Conservation (phyloP, 345 rosid genomes). For the Syzygium aqueum region DNA sequence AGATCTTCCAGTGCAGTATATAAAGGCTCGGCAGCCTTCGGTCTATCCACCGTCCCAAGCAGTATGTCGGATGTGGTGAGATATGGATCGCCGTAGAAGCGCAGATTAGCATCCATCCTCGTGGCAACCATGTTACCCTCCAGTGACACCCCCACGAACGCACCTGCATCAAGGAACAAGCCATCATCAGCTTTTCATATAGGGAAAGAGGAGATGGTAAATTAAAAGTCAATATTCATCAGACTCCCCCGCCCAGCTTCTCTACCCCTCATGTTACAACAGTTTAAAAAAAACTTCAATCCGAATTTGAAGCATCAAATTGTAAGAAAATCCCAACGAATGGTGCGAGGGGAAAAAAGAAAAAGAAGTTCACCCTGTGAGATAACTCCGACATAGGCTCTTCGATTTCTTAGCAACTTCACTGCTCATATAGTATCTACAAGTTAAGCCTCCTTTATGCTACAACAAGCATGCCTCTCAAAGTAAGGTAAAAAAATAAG, state of each 20-base stretch:
- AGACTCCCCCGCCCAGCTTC: background rate
- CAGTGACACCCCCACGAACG: constrained; percentile 91
- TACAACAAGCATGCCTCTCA: background rate
- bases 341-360: background rate
- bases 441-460: background rate
- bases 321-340: background rate
- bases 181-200: background rate
- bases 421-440: background rate
- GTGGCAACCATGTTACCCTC: constrained; percentile 87
- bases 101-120: constrained; percentile 75
- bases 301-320: background rate
- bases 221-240: background rate
- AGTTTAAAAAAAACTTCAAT: background rate
- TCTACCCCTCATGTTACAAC: background rate
- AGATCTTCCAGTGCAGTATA: constrained; percentile 63
- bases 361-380: background rate
- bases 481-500: background rate
- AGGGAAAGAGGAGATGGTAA: background rate
- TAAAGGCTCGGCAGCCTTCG: constrained; percentile 88
- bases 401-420: background rate
- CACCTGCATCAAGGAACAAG: constrained; percentile 39
- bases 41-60: constrained; percentile 72
- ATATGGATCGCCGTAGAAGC: constrained; percentile 91
- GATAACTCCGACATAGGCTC: background rate
- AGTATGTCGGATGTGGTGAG: constrained; percentile 69